These are phyloP conservation scores for Microstegium vimineum DNA, from an alignment of 176 grass and related monocot genomes.

Conservation along the genomic window DNA sequence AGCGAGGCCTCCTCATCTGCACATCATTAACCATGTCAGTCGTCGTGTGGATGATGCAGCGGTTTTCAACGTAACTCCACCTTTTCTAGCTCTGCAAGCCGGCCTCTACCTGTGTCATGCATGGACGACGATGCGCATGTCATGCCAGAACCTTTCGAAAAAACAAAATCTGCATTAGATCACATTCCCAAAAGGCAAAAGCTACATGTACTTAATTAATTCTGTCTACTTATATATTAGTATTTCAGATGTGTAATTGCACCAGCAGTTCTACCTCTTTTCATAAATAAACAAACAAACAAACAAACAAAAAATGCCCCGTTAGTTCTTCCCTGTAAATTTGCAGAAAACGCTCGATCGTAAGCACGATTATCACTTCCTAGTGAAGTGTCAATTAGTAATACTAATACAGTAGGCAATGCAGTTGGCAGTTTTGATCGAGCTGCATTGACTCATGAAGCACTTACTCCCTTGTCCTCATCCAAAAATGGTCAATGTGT, in stretches of 20 bases:
- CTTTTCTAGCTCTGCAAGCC: no score
- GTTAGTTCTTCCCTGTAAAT: neutral
- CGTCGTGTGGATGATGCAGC: neutral
- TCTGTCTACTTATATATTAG: no score
- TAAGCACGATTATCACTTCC: no score
- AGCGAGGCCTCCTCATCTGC: neutral
- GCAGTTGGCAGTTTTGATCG: neutral
- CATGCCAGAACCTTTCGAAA: neutral
- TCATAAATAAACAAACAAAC: neutral
- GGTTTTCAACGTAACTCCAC: neutral
- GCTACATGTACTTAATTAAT: no score
- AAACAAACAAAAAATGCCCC: neutral
- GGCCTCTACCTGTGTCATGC: neutral
- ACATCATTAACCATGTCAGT: neutral
- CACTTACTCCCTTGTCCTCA: neutral
- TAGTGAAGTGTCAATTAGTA: no score
- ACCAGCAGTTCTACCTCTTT: neutral
- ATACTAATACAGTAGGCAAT: no score
- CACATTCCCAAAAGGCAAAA: neutral
- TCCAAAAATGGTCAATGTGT: neutral
- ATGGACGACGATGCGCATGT: neutral
- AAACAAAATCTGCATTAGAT: conserved; percentile 13
- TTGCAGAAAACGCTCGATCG: neutral
- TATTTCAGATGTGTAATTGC: neutral
- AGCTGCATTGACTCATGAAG: neutral